Conservation (phyloP, 352 stramenopile species). For the Paralagenidium karlingii region DNA sequence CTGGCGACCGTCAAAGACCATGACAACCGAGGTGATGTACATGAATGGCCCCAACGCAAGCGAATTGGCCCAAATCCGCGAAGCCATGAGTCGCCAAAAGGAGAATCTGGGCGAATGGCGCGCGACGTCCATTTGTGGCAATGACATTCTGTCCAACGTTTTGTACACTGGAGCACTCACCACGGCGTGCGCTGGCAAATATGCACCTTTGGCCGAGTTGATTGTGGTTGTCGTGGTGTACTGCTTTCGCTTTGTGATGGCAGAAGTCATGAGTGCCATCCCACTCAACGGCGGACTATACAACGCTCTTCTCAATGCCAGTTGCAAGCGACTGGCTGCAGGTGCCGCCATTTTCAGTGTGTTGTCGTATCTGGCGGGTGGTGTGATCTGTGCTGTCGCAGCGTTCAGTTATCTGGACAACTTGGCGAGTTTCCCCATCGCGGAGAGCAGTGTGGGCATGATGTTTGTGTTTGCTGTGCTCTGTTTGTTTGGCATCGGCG, state of each 20-base stretch:
- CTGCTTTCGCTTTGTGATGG: slow-evolving; percentile 51
- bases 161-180: slow-evolving; percentile 42
- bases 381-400: slow-evolving; percentile 32
- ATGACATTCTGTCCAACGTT: slow-evolving; percentile 78
- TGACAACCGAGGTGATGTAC: too few relatives aligned
- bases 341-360: slow-evolving; percentile 62
- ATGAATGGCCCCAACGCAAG: too few relatives aligned
- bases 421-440: slow-evolving; percentile 29
- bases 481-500: slow-evolving; percentile 59
- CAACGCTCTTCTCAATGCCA: slow-evolving; percentile 77
- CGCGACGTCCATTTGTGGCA: slow-evolving; percentile 77
- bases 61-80: too few relatives aligned
- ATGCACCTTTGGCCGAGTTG: slow-evolving; percentile 54
- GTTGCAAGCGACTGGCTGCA: slow-evolving; percentile 56
- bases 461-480: slow-evolving; percentile 64
- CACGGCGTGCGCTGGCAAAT: slow-evolving; percentile 34
- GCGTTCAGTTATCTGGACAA: slow-evolving; percentile 72
- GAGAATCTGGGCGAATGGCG: slow-evolving; percentile 45
- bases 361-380: slow-evolving; percentile 77
- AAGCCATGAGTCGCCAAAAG: slow-evolving; percentile 8
- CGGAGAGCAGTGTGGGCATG: slow-evolving; percentile 24
- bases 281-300: slow-evolving; percentile 82
- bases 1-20: too few relatives aligned
- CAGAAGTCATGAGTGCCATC: slow-evolving; percentile 71
- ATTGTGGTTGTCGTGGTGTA: slow-evolving; percentile 40